Conservation (phyloP, 371 early-diverging fungal genomes). For the Rhizopus stolonifer region DNA sequence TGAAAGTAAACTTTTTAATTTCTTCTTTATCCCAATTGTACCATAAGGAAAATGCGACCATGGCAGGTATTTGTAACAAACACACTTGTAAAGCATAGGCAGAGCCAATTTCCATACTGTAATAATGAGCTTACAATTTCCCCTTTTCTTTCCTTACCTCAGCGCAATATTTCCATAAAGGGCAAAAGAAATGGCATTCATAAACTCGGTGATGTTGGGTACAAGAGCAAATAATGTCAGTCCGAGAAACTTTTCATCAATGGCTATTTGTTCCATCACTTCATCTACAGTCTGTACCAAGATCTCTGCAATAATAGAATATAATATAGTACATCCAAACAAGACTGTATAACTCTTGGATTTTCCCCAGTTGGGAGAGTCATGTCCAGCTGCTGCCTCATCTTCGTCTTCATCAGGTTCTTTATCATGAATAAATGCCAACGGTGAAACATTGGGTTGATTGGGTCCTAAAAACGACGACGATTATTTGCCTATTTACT, state of each 20-base stretch:
- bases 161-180: constrained; percentile 90
- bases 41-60: constrained; percentile 84
- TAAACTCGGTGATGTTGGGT: constrained; percentile 94
- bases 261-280: constrained; percentile 60
- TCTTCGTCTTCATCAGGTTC: constrained; percentile 60
- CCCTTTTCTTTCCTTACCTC: constrained; percentile 36
- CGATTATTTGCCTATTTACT: not conserved
- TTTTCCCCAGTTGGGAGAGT: constrained; percentile 91
- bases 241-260: constrained; percentile 90
- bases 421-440: constrained; percentile 45
- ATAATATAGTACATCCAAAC: constrained; percentile 81
- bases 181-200: constrained; percentile 96
- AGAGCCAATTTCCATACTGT: constrained; percentile 90
- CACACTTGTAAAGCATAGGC: constrained; percentile 96
- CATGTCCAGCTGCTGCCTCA: constrained; percentile 81
- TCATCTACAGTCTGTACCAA: constrained; percentile 76
- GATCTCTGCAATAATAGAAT: constrained; percentile 86
- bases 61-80: constrained; percentile 90
- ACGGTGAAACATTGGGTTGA: constrained; percentile 17
- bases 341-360: constrained; percentile 78
- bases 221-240: constrained; percentile 93
- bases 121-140: not conserved
- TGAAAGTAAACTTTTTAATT: constrained; percentile 41
- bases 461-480: not conserved
- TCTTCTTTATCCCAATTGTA: constrained; percentile 54